Conservation (phyloP, 2,329 filamentous ascomycete species). For the Hypomyces perniciosus region DNA sequence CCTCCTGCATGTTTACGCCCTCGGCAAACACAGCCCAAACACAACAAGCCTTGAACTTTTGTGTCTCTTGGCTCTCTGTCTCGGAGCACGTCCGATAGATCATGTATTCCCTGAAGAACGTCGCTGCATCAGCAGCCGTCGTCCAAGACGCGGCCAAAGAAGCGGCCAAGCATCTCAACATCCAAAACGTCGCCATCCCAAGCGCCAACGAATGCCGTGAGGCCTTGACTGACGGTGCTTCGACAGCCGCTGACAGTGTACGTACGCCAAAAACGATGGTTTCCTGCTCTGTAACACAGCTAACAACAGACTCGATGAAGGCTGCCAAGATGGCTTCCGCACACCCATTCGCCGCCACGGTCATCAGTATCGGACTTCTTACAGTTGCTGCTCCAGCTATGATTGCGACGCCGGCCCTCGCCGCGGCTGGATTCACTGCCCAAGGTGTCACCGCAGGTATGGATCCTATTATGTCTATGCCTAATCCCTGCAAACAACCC, state of each 20-base stretch:
- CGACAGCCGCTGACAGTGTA: neutral
- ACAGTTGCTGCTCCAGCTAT: conserved; percentile 3
- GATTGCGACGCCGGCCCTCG: conserved; percentile 14
- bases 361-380: neutral
- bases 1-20: no score
- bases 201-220: neutral
- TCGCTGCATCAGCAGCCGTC: no score
- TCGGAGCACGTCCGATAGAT: no score
- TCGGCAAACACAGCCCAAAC: no score
- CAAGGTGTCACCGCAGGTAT: conserved; percentile 17
- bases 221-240: neutral
- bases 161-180: neutral
- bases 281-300: neutral
- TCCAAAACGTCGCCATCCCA: neutral
- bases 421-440: conserved; percentile 16
- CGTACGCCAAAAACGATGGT: neutral
- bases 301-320: neutral
- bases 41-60: no score
- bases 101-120: neutral
- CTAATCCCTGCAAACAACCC: neutral
- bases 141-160: neutral
- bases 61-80: no score
- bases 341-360: neutral
- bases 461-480: neutral
- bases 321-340: neutral